These are phyloP conservation scores for Trametes versicolor DNA, from an alignment of 1,284 basidiomycete genomes.

Conservation along the genomic window DNA sequence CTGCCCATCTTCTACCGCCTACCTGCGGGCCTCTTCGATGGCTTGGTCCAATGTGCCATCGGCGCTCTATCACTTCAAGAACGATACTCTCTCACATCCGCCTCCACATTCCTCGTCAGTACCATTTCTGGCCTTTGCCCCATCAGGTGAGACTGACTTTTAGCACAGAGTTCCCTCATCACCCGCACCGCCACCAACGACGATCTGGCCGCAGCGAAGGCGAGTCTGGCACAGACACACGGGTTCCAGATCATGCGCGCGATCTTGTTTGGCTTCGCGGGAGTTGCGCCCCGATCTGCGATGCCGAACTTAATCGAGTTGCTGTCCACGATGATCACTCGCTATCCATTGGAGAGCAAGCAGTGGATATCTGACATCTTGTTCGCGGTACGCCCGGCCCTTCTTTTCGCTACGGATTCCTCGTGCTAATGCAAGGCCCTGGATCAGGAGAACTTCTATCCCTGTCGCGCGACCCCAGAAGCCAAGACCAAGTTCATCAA, in stretches of 20 bases:
- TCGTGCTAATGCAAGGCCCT: too few species aligned
- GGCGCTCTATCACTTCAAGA: constrained; percentile 82
- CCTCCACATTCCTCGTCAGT: constrained; percentile 83
- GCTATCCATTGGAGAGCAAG: constrained; percentile 62
- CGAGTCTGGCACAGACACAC: constrained; percentile 63
- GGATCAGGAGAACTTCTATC: constrained; percentile 67
- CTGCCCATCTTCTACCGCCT: constrained; percentile 75
- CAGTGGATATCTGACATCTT: constrained; percentile 80
- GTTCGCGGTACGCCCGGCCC: constrained; percentile 62
- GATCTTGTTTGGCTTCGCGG: constrained; percentile 80
- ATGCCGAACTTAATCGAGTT: constrained; percentile 86
- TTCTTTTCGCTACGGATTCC: background rate
- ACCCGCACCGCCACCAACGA: constrained; percentile 67
- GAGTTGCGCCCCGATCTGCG: constrained; percentile 83
- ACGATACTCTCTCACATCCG: constrained; percentile 86
- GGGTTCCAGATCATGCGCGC: constrained; percentile 78
- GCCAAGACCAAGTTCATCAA: constrained; percentile 84
- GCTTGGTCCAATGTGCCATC: constrained; percentile 78
- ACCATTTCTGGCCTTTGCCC: constrained; percentile 8
- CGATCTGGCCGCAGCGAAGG: constrained; percentile 59
- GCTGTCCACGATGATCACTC: constrained; percentile 69
- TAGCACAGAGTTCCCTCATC: constrained; percentile 63
- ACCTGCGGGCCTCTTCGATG: constrained; percentile 72
- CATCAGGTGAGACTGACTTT: background rate
- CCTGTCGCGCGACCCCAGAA: constrained; percentile 69